These are phyloP conservation scores for Aegilops speltoides DNA, from an alignment of 176 grass and related monocot species.

Conservation along the genomic window DNA sequence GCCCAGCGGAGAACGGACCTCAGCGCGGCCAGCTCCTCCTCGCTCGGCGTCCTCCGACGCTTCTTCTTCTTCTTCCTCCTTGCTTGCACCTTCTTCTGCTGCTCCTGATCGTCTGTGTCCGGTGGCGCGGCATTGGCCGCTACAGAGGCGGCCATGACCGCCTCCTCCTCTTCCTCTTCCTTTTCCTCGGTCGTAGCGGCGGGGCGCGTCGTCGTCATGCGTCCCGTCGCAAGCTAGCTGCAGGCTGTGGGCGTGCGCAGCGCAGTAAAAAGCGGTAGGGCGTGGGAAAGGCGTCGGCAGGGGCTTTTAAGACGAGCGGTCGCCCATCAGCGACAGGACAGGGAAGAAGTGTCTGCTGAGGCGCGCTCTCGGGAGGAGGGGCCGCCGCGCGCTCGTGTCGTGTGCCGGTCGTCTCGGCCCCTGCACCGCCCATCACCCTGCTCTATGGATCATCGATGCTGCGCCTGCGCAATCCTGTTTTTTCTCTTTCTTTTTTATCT, in stretches of 20 bases:
- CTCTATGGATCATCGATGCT: background rate
- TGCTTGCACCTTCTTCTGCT: background rate
- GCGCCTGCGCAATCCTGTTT: background rate
- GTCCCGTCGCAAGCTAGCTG: background rate
- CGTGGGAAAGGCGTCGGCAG: background rate
- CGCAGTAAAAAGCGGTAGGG: constrained; percentile 3
- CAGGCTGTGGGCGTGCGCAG: constrained; percentile 2
- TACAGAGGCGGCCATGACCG: background rate
- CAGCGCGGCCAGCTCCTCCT: constrained; percentile 58
- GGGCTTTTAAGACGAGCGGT: constrained; percentile 37
- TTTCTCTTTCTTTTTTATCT: too few relatives aligned
- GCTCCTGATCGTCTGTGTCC: background rate
- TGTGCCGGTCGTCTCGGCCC: constrained; percentile 11
- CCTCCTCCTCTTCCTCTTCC: background rate
- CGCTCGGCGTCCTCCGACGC: constrained; percentile 38
- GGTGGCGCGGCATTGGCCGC: background rate
- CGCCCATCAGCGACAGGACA: constrained; percentile 33
- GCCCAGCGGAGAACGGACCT: constrained; percentile 62
- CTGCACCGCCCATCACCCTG: background rate
- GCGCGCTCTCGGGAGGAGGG: background rate
- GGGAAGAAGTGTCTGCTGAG: background rate
- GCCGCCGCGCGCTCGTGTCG: background rate
- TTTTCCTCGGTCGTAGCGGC: background rate
- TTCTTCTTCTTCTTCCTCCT: constrained; percentile 41
- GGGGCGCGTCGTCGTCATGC: background rate